Evolutionary conservation across 768 basidiomycete species (phyloP).

Genomic region (Serpula lacrymans): DNA sequence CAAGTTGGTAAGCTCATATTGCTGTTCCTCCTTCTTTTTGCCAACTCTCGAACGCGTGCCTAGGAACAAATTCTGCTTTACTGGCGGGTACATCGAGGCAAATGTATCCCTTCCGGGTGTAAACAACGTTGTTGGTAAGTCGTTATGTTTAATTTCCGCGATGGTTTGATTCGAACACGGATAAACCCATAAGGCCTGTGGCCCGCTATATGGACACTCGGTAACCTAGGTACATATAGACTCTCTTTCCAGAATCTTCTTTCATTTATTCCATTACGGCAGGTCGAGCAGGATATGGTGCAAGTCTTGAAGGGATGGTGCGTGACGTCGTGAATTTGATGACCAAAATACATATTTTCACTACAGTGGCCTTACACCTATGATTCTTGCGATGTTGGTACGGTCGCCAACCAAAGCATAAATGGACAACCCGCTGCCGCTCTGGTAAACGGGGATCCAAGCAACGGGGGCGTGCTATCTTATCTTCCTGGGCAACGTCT

Average conservation of each 20-base stretch:
- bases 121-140: constrained; percentile 53
- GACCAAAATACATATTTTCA: neutral
- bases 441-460: constrained; percentile 51
- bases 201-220: constrained; percentile 59
- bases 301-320: constrained; percentile 52
- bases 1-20: constrained; percentile 33
- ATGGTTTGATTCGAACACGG: no score
- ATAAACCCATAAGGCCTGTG: constrained; percentile 38
- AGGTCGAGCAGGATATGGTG: constrained; percentile 71
- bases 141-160: no score
- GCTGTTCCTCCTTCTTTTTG: neutral
- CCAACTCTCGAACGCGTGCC: neutral
- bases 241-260: no score
- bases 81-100: constrained; percentile 72
- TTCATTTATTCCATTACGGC: neutral
- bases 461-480: constrained; percentile 49
- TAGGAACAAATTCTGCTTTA: constrained; percentile 90
- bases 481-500: constrained; percentile 80
- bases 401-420: constrained; percentile 74
- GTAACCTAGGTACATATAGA: no score
- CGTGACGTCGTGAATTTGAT: constrained; percentile 14
- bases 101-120: constrained; percentile 64
- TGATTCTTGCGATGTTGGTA: constrained; percentile 80
- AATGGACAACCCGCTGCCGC: constrained; percentile 67
- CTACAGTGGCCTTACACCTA: constrained; percentile 66